Evolutionary conservation across 2,329 filamentous ascomycete species (phyloP).

Genomic region (Ascochyta koolunga): DNA sequence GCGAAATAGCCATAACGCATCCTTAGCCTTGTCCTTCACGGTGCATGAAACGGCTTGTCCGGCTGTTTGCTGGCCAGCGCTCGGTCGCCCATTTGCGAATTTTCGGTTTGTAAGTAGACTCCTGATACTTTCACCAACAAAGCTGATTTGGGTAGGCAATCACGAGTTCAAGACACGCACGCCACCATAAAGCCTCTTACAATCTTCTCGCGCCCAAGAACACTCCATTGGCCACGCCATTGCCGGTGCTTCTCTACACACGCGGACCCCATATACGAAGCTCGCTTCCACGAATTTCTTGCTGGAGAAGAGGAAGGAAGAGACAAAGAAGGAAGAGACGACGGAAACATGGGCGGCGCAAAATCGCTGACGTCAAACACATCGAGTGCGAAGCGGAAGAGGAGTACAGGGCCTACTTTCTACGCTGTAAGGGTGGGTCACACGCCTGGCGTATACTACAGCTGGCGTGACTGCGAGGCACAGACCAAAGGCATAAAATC

Average conservation of each 20-base stretch:
- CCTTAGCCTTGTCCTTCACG: background rate
- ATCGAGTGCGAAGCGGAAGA: conserved; percentile 61
- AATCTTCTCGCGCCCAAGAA: background rate
- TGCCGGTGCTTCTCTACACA: background rate
- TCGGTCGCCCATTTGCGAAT: conserved; percentile 4
- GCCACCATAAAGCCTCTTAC: background rate
- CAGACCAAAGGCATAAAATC: conserved; percentile 65
- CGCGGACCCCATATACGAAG: background rate
- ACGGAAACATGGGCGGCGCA: conserved; percentile 22
- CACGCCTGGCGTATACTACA: conserved; percentile 67
- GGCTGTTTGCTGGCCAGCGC: conserved; percentile 6
- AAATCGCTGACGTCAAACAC: conserved; percentile 32
- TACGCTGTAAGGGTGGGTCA: conserved; percentile 68
- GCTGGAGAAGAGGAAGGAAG: background rate
- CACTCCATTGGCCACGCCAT: background rate
- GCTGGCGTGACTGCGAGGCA: conserved; percentile 66
- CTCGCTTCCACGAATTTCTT: background rate
- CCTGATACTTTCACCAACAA: background rate
- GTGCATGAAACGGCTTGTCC: conserved; percentile 6
- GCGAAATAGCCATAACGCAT: background rate
- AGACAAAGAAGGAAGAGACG: background rate
- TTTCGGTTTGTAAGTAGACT: conserved; percentile 11
- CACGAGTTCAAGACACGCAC: background rate
- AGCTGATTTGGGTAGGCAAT: conserved; percentile 5
- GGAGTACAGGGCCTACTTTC: conserved; percentile 59